Evolutionary conservation across 176 grass and related monocot genomes (phyloP).

Genomic region (Aegilops longissima): DNA sequence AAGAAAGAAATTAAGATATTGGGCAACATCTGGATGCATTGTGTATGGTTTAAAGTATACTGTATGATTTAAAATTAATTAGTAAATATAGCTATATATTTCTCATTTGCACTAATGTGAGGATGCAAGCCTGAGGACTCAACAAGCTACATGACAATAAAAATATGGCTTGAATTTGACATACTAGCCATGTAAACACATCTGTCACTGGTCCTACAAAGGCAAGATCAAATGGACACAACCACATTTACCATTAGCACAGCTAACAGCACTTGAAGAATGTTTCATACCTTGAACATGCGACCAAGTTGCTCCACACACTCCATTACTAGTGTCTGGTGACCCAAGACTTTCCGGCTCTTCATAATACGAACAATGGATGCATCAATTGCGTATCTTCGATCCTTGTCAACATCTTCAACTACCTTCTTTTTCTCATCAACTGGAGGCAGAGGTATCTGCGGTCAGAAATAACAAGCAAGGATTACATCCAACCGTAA

Average conservation of each 20-base stretch:
- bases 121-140: background rate
- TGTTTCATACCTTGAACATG: constrained; percentile 78
- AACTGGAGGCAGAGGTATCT: constrained; percentile 77
- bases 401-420: constrained; percentile 90
- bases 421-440: constrained; percentile 95
- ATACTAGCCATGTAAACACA: background rate
- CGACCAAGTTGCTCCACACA: constrained; percentile 88
- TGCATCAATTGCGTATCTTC: constrained; percentile 85
- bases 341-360: constrained; percentile 77
- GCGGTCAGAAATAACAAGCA: background rate
- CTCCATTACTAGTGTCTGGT: constrained; percentile 79
- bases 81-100: background rate
- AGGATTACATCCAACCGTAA: background rate
- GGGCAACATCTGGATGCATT: background rate
- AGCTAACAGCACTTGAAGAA: constrained; percentile 5
- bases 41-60: background rate
- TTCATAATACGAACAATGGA: constrained; percentile 95
- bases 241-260: background rate
- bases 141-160: background rate
- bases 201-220: background rate
- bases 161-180: background rate
- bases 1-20: background rate
- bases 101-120: background rate
- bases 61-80: background rate
- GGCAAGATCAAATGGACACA: background rate